Base-by-base conservation (phyloP, 257 asterid species). In the Ilex aquifolium region DNA sequence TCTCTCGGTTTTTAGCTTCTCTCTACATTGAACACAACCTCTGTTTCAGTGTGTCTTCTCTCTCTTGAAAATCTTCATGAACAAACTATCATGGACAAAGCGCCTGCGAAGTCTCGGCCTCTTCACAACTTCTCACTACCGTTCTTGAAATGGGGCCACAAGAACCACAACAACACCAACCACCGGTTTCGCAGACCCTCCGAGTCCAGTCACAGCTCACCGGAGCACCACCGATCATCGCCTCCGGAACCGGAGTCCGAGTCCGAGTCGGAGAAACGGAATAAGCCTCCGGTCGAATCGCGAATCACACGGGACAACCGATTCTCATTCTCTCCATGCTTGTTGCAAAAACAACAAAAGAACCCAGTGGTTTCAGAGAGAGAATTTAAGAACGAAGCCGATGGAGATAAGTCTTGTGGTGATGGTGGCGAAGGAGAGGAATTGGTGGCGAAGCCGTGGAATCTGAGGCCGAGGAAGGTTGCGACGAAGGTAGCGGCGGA, bases 81-180 rank as follows among this genome's bases (percentile, higher is more conserved):
- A 61, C 61, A 21, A 21, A 21, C 27, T 69, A 61, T 57, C 68
- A 89, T 87, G 95, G 95, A 88, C 61, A 76, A 85, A n/a, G 86
- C 86, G 53, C 93, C 97, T 32, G 27, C 27, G 62, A 89, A 84
- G 69, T 79, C 95, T 27, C 90, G 84, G 63, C 91, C 95, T 54
- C 77, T 89, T 57, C 97, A 87, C 82, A 84, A 89, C 82, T 89
- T 89, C 75, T 75, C 90, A 17, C 29, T 89, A 51, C 73, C 95
- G 74, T 77, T 69, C 58, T 81, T 89, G 61, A 78, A 76, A 74
- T 89, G 97, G 97, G 88, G 86, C 65, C 88, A 81, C 79, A 85
- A 83, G 68, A 80, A 58, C 57, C 68, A 83, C 58, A 60, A 82
- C 66, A 50, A 79, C 67, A 48, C 76, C 67, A 21, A 72, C 27